Evolutionary conservation across 345 rosid species (phyloP).

Genomic region (Populus nigra): DNA sequence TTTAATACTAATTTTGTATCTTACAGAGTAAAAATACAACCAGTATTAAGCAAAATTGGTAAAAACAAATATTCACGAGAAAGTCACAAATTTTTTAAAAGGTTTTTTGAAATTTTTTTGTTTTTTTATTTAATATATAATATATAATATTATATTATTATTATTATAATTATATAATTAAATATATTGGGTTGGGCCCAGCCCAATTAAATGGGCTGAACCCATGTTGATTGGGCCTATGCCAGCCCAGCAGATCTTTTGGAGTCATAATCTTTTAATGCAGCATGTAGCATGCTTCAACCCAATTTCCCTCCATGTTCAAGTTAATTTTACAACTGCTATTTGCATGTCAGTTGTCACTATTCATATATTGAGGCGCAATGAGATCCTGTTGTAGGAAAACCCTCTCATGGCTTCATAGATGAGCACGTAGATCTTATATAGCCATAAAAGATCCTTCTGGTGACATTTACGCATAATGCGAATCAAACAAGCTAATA

Average conservation of each 20-base stretch:
- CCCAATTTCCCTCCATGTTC: background rate
- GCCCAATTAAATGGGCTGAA: no score
- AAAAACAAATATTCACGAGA: no score
- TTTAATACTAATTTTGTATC: no score
- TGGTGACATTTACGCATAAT: background rate
- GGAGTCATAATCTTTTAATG: background rate
- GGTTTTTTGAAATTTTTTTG: no score
- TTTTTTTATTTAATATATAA: no score
- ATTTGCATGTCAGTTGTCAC: background rate
- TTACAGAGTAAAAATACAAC: no score
- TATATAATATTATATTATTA: no score
- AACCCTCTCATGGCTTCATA: background rate
- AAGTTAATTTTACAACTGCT: background rate
- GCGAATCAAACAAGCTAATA: background rate
- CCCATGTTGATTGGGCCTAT: no score
- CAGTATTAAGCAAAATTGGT: no score
- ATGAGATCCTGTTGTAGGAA: background rate
- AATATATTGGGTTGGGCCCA: no score
- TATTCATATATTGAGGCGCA: background rate
- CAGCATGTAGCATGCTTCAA: background rate
- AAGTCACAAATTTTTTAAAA: no score
- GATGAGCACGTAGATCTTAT: background rate
- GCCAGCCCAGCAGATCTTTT: background rate
- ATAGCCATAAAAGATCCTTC: background rate
- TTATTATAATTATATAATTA: no score